Evolutionary conservation across 2,329 filamentous ascomycete species (phyloP), one percentile per base, ranked within the genome.

Genomic region (Exserohilum rostratum): DNA sequence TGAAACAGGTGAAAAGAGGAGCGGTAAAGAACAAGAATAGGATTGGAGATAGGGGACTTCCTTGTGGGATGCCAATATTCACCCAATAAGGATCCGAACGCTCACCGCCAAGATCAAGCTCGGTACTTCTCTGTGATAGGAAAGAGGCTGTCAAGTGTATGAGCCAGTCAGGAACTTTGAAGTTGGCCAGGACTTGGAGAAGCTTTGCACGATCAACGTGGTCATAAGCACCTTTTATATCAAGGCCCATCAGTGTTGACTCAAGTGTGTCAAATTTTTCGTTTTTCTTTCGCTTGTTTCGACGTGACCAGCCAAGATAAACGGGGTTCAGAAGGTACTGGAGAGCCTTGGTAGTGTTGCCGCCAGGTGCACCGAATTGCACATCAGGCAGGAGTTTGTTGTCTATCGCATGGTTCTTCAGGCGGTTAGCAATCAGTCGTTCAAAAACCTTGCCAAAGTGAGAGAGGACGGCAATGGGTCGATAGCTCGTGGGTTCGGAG

Each of bases 371-470:
- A 7, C 50, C 44, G 13, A 47, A 53, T 40, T 47, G 50, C n/a
- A 31, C 9, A 7, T 6, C 20, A 6, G 40, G 49, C n/a, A 51
- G 49, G 2, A 51, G 33, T 5, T 25, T 15, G 3, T 40, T 29
- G 12, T 31, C 35, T 15, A 15, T 31, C 5, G 37, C 38, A 20
- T 58, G 27, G 35, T 60, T 55, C 22, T 37, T 57, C 6, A 68
- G 44, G 29, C 66, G 47, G 20, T 55, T 49, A 3, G 64, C 62
- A 12, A 68, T 33, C 9, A 71, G 49, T 9, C 44, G 18, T 27
- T 72, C 69, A 9, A 72, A 30, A 3, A 58, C 33, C 49, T 72
- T 72, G 2, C 63, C 60, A 3, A 72, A 30, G 10, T 58, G 67
- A 38, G 64, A 60, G 6, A 67, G 43, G 1, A 67, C 43, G 9